Evolutionary conservation across 495 filamentous ascomycete genomes (phyloP).

Genomic region (Penicillium taxi): DNA sequence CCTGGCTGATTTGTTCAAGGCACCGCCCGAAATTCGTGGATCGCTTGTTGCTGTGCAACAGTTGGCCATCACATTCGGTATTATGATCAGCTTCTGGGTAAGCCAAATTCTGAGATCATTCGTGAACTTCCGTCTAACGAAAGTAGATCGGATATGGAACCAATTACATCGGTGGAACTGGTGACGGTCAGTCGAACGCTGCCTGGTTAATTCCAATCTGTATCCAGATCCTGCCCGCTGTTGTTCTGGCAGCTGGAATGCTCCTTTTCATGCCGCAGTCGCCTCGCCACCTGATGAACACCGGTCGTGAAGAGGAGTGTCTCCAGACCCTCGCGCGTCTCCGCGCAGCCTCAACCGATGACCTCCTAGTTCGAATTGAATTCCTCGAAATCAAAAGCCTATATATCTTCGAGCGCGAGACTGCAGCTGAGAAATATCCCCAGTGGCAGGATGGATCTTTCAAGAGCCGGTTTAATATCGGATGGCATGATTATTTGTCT

Average conservation of each 20-base stretch:
- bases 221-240: slow-evolving; percentile 38
- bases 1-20: slow-evolving; percentile 50
- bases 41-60: slow-evolving; percentile 65
- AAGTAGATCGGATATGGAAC: slow-evolving; percentile 37
- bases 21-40: slow-evolving; percentile 63
- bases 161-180: slow-evolving; percentile 41
- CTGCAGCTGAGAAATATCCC: slow-evolving; percentile 42
- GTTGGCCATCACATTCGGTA: slow-evolving; percentile 55
- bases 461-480: slow-evolving; percentile 26
- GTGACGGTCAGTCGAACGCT: slow-evolving; percentile 30
- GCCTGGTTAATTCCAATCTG: slow-evolving; percentile 41
- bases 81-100: slow-evolving; percentile 59
- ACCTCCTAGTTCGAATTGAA: slow-evolving; percentile 68
- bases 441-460: slow-evolving; percentile 25
- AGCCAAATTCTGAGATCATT: slow-evolving; percentile 18
- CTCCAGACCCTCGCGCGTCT: slow-evolving; percentile 53
- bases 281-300: slow-evolving; percentile 59
- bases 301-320: slow-evolving; percentile 16
- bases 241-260: slow-evolving; percentile 35
- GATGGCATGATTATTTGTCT: slow-evolving; percentile 23
- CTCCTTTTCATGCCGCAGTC: slow-evolving; percentile 72
- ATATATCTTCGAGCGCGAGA: slow-evolving; percentile 65
- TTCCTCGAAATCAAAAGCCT: slow-evolving; percentile 74
- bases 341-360: slow-evolving; percentile 43
- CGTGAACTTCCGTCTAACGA: slow-evolving; percentile 20